Conservation (phyloP, 495 filamentous ascomycete species). For the Pseudotulostoma volvatum region DNA sequence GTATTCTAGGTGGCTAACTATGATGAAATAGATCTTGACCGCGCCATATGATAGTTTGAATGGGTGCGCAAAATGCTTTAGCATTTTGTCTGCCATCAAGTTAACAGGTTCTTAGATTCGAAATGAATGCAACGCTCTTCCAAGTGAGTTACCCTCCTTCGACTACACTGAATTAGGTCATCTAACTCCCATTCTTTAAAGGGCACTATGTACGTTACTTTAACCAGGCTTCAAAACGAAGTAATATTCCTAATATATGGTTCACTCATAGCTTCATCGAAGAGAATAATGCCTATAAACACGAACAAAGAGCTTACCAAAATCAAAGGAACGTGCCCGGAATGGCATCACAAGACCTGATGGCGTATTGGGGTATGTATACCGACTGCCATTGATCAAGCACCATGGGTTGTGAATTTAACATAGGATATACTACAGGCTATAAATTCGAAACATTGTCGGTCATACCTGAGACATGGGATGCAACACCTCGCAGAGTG, state of each 20-base stretch:
- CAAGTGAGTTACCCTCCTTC: constrained; percentile 43
- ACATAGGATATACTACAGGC: too few relatives aligned
- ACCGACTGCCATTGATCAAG: too few relatives aligned
- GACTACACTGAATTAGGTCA: not conserved
- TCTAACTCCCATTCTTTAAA: constrained; percentile 17
- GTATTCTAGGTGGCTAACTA: not conserved
- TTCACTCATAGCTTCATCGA: constrained; percentile 61
- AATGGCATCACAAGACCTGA: constrained; percentile 44
- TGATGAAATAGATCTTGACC: constrained; percentile 63
- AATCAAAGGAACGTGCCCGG: constrained; percentile 36
- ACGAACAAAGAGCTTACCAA: constrained; percentile 34
- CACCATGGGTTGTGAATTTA: not conserved
- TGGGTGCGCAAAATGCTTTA: constrained; percentile 52
- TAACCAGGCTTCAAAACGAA: not conserved
- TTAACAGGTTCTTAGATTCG: constrained; percentile 42
- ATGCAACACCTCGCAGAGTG: constrained; percentile 45
- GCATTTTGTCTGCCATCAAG: too few relatives aligned
- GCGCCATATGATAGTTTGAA: constrained; percentile 67
- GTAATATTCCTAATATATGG: constrained; percentile 1
- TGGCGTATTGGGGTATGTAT: constrained; percentile 46
- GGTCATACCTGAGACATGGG: constrained; percentile 57
- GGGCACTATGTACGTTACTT: constrained; percentile 56
- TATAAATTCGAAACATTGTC: constrained; percentile 93
- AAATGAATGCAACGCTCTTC: constrained; percentile 87
- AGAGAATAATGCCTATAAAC: constrained; percentile 61